A percentile compares a stretch with the other conserved stretches of the same genome.
Evolutionary conservation across 257 asterid genomes (phyloP).

Genomic region (Solanum dulcamara): DNA sequence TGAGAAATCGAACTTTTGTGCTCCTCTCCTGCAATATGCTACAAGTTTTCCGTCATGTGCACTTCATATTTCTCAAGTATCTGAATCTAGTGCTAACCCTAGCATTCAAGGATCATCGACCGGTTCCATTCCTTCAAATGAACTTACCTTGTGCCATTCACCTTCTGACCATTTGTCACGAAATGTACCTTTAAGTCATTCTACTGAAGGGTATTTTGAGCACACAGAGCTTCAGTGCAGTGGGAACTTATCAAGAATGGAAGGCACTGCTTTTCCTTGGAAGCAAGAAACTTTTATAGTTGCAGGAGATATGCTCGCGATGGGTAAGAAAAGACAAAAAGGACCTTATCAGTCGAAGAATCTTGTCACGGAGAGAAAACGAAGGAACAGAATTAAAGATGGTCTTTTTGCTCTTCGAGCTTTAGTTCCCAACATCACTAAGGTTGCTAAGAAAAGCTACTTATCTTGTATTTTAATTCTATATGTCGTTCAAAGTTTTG

Average conservation of each 20-base stretch:
- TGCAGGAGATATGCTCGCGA: neutral
- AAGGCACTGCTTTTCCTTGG: neutral
- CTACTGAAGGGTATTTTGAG: conserved; percentile 14
- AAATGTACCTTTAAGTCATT: conserved; percentile 13
- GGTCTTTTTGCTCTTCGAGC: conserved; percentile 64
- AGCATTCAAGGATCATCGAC: conserved; percentile 58
- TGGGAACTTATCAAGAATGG: conserved; percentile 12
- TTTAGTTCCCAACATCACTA: conserved; percentile 71
- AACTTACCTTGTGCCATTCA: conserved; percentile 13
- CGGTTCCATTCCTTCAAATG: conserved; percentile 40
- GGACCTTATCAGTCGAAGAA: conserved; percentile 65
- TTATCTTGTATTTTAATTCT: neutral
- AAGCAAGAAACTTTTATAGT: neutral
- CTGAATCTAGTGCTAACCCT: conserved; percentile 23
- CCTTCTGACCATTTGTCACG: conserved; percentile 6
- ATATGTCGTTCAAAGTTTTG: neutral
- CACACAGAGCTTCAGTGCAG: conserved; percentile 9
- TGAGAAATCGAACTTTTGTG: conserved; percentile 7
- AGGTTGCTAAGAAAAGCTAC: conserved; percentile 26
- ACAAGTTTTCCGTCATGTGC: neutral
- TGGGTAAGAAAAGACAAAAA: conserved; percentile 17
- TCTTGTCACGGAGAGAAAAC: conserved; percentile 68
- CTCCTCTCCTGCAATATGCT: conserved; percentile 10
- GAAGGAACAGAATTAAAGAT: conserved; percentile 67
- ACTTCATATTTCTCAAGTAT: conserved; percentile 6